phyloP scores from a whole-genome alignment of 2,329 filamentous ascomycete genomes.

The Fusarium sp. region DNA sequence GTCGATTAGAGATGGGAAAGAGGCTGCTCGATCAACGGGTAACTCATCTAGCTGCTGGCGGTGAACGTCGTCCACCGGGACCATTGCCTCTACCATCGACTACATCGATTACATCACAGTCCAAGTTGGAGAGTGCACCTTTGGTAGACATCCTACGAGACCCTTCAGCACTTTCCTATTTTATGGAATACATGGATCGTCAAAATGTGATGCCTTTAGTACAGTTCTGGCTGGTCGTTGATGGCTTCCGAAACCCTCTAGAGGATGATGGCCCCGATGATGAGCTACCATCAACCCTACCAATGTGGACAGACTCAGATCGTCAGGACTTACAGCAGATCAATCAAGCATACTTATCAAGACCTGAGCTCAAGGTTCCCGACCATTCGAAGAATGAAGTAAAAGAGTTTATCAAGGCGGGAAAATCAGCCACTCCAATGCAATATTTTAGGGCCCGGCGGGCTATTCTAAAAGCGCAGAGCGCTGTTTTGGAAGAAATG shows the following conservation, averaged over 20 bases:
- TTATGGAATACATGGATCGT: slow-evolving; percentile 99
- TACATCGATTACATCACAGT: slow-evolving; percentile 54
- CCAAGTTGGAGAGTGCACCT: slow-evolving; percentile 77
- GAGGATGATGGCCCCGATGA: slow-evolving; percentile 79
- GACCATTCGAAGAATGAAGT: slow-evolving; percentile 76
- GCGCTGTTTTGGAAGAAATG: slow-evolving; percentile 84
- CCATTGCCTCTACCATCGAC: slow-evolving; percentile 41
- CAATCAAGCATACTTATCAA: slow-evolving; percentile 86
- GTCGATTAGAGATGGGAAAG: slow-evolving; percentile 91
- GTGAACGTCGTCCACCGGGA: slow-evolving; percentile 57
- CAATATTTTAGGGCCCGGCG: slow-evolving; percentile 87
- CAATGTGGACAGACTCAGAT: slow-evolving; percentile 84
- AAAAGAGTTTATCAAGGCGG: slow-evolving; percentile 80
- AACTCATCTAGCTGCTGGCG: slow-evolving; percentile 77
- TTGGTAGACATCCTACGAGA: slow-evolving; percentile 89
- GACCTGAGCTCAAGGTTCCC: slow-evolving; percentile 82
- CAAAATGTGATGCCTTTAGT: slow-evolving; percentile 87
- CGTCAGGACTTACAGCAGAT: slow-evolving; percentile 90
- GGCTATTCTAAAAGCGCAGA: slow-evolving; percentile 85
- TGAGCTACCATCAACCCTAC: slow-evolving; percentile 68
- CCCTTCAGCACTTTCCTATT: slow-evolving; percentile 91
- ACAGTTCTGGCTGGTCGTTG: slow-evolving; percentile 98
- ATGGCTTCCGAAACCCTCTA: slow-evolving; percentile 92
- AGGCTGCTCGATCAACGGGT: slow-evolving; percentile 90
- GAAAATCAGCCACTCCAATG: slow-evolving; percentile 77